Percentiles rank a stretch among this genome's conserved stretches.
Conservation (phyloP, 1,284 basidiomycete genomes). For the Ceratobasidium sp. region DNA sequence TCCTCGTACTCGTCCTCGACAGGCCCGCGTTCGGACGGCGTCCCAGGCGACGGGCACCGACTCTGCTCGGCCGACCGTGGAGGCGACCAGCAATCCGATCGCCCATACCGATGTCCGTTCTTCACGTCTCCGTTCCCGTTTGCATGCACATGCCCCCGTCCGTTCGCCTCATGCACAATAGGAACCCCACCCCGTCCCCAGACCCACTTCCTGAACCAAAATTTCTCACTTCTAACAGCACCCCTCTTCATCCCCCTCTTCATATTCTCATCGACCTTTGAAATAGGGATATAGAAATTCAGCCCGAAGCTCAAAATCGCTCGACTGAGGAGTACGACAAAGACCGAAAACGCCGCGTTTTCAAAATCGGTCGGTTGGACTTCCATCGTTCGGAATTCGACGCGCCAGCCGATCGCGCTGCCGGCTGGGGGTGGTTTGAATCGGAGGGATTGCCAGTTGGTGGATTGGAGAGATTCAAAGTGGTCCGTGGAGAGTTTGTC, state of each 20-base stretch:
- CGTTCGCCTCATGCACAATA: background rate
- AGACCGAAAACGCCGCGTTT: constrained; percentile 96
- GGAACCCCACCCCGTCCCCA: constrained; percentile 22
- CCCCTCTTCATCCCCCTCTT: constrained; percentile 86
- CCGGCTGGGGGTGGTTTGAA: constrained; percentile 96
- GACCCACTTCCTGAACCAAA: constrained; percentile 73
- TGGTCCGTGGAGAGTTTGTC: constrained; percentile 63
- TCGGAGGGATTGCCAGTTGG: constrained; percentile 99
- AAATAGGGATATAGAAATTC: constrained; percentile 97
- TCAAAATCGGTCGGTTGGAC: constrained; percentile 99
- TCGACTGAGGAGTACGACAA: constrained; percentile 92
- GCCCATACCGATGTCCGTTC: background rate
- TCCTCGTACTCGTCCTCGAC: constrained; percentile 91
- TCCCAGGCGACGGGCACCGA: constrained; percentile 47
- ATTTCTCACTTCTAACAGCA: constrained; percentile 79
- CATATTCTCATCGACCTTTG: constrained; percentile 99
- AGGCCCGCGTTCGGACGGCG: constrained; percentile 55
- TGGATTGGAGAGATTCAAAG: constrained; percentile 74
- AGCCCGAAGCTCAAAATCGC: constrained; percentile 92
- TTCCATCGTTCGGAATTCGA: constrained; percentile 99
- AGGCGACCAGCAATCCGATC: constrained; percentile 29
- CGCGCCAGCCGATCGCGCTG: constrained; percentile 96
- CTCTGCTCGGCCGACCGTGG: constrained; percentile 48
- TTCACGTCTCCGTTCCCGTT: constrained; percentile 10
- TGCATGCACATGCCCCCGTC: background rate